Evolutionary conservation across 1,284 basidiomycete genomes (phyloP), one percentile per base, ranked within the genome.

Genomic region (Tetrapyrgos nigripes): DNA sequence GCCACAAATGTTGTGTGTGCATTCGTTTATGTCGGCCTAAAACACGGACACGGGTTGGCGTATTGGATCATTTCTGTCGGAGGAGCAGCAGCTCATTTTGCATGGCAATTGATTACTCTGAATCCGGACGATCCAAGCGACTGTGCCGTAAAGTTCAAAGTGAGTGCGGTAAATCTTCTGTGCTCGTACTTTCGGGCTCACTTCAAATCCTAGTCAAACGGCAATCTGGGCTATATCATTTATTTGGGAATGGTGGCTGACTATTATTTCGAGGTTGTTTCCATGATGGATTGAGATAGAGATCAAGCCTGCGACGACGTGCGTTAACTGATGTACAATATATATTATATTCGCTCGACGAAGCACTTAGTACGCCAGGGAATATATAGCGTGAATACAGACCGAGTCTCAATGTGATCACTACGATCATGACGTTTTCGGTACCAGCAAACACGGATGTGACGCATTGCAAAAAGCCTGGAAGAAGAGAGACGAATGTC

Each of bases 1-100:
- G 79, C 81, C 0, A 58, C 69, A 0, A 63, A 67, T 1, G 81
- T 84, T 68, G 60, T 82, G 43, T 65, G 14, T 26, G 35, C 27
- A 14, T 28, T 59, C 8, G 5, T 17, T n/a, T 40, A 40, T 40
- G 37, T 17, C 4, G 37, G 37, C 5, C 13, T 40, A 17, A 5
- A 17, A 17, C 13, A 40, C 17, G 17, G 17, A 9, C 37, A 40
- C 8, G 37, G 37, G 6, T n/a, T 40, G 5, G 8, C 37, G 17
- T 40, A 9, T n/a, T 40, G 13, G 13, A 6, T 40, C 6, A 17
- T 40, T n/a, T 40, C 37, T 40, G 6, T 6, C 37, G 37, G 37
- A 9, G 37, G 37, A 9, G 17, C 37, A 17, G 37, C 37, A 4
- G 37, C 17, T n/a, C 37, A 40, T 40, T 40, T 40, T 17, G 6